Evolutionary conservation across 2,329 filamentous ascomycete genomes (phyloP).

Genomic region (Mycogone perniciosa): DNA sequence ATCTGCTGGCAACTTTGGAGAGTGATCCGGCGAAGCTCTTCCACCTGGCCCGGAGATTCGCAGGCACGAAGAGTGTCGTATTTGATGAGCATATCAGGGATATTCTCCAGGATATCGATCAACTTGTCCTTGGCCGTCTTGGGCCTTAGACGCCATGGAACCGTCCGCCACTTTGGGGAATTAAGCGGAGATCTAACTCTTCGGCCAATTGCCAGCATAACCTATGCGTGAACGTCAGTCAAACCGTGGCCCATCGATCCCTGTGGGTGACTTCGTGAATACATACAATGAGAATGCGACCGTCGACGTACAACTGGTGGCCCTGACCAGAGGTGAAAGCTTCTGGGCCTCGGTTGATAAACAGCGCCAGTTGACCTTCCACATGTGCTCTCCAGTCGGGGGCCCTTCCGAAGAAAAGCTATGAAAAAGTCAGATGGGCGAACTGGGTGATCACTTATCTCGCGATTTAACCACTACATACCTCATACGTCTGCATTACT

Average conservation of each 20-base stretch:
- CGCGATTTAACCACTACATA: not conserved
- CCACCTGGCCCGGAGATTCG: constrained; percentile 2
- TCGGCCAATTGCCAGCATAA: constrained; percentile 14
- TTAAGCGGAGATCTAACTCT: constrained; percentile 21
- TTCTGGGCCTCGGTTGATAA: constrained; percentile 12
- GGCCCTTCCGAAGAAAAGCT: constrained; percentile 10
- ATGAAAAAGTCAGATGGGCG: not conserved
- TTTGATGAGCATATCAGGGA: constrained; percentile 22
- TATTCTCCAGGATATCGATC: constrained; percentile 25
- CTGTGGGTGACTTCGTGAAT: not conserved
- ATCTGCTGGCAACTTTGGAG: constrained; percentile 12
- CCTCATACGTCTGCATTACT: constrained; percentile 19
- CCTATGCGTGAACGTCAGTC: constrained; percentile 1
- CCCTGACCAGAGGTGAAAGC: constrained; percentile 13
- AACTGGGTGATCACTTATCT: not conserved
- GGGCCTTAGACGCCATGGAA: constrained; percentile 25
- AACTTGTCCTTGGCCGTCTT: constrained; percentile 26
- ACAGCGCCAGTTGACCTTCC: constrained; percentile 15
- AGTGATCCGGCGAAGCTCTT: constrained; percentile 4
- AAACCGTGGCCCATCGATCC: not conserved
- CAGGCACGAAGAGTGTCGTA: constrained; percentile 21
- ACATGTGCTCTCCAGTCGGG: constrained; percentile 14
- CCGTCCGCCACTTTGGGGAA: constrained; percentile 25
- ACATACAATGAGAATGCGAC: constrained; percentile 18
- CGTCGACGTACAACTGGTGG: constrained; percentile 19